These are phyloP conservation scores for Allium fistulosum DNA, from an alignment of 106 monocot species.

Conservation along the genomic window DNA sequence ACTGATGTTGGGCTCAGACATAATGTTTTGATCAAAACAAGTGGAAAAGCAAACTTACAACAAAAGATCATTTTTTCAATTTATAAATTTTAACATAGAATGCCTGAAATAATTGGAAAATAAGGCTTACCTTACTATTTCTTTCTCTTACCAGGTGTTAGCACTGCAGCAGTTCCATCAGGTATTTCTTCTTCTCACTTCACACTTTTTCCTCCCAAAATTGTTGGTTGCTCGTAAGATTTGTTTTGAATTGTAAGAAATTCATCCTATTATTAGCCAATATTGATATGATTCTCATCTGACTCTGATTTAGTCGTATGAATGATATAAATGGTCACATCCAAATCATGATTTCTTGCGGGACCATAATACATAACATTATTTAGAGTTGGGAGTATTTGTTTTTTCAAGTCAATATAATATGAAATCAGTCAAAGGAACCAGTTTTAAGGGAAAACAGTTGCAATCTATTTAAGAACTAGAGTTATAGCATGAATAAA, in stretches of 20 bases:
- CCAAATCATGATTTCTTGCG: too few species aligned
- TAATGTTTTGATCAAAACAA: conserved; percentile 74
- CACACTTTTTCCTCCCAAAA: conserved; percentile 80
- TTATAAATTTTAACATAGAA: not conserved
- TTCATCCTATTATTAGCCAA: conserved; percentile 29
- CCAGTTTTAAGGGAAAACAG: too few species aligned
- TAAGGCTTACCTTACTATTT: conserved; percentile 72
- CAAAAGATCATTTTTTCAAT: not conserved
- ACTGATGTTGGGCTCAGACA: conserved; percentile 82
- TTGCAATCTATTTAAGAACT: too few species aligned
- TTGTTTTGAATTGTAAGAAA: conserved; percentile 71
- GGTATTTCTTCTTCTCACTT: conserved; percentile 99
- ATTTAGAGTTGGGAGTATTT: too few species aligned
- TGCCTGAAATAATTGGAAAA: not conserved
- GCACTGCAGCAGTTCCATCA: conserved; percentile 84
- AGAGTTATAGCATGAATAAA: too few species aligned
- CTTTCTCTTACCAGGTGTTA: conserved; percentile 92
- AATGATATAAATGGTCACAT: too few species aligned
- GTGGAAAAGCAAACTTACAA: conserved; percentile 91
- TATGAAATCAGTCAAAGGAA: too few species aligned
- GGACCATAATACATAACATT: too few species aligned
- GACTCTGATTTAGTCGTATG: not conserved
- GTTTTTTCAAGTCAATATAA: too few species aligned
- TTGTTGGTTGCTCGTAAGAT: conserved; percentile 69
- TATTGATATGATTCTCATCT: not conserved